Conservation (phyloP, 768 basidiomycete species). For the Botryobasidium botryosum region DNA sequence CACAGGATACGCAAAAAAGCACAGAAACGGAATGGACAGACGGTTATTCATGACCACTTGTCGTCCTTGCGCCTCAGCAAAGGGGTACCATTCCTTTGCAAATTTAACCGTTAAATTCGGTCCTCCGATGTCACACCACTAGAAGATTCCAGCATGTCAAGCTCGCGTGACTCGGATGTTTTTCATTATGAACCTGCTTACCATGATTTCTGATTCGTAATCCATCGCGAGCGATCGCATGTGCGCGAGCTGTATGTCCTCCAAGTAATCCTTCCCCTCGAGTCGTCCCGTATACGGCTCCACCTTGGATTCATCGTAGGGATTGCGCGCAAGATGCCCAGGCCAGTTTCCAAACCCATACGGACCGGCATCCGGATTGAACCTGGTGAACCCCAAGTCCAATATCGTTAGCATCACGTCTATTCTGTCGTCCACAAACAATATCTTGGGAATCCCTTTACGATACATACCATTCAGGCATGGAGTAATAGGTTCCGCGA, state of each 20-base stretch:
- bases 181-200: constrained; percentile 13
- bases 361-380: constrained; percentile 33
- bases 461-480: constrained; percentile 33
- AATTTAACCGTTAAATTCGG: constrained; percentile 12
- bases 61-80: constrained; percentile 18
- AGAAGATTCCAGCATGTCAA: constrained; percentile 11
- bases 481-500: constrained; percentile 38
- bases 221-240: constrained; percentile 31
- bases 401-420: background rate
- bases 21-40: constrained; percentile 12
- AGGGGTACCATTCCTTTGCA: constrained; percentile 12
- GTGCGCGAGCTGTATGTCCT: constrained; percentile 34
- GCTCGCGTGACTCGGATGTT: background rate
- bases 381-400: constrained; percentile 22
- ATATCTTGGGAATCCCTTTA: background rate
- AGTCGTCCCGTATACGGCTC: constrained; percentile 39
- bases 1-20: background rate
- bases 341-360: constrained; percentile 38
- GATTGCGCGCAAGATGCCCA: constrained; percentile 35
- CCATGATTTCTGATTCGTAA: constrained; percentile 39
- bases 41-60: constrained; percentile 33
- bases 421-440: no score
- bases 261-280: constrained; percentile 33
- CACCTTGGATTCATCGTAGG: constrained; percentile 28
- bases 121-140: constrained; percentile 41